A percentile compares a stretch with the other conserved stretches of the same genome.
Evolutionary conservation across 2,329 filamentous ascomycete genomes (phyloP).

Genomic region (Biscogniauxia sp.): DNA sequence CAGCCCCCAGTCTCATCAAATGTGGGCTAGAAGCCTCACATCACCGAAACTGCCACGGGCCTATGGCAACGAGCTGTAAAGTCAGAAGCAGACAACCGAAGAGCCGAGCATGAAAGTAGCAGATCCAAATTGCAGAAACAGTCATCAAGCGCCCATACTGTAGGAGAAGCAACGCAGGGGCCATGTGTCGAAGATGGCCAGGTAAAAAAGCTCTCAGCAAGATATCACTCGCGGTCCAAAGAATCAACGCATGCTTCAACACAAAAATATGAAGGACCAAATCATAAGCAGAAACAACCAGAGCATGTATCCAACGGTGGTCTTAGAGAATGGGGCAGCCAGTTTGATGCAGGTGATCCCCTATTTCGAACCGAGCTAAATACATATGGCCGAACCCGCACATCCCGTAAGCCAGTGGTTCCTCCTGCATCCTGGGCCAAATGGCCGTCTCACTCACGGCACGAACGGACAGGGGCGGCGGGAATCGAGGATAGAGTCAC

Average conservation of each 20-base stretch:
- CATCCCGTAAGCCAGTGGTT: conserved; percentile 11
- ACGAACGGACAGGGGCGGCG: conserved; percentile 28
- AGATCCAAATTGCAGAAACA: background rate
- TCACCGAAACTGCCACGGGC: conserved; percentile 9
- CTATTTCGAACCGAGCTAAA: conserved; percentile 10
- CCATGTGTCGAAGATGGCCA: background rate
- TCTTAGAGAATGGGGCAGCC: conserved; percentile 28
- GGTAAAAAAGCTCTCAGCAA: background rate
- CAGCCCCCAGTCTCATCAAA: background rate
- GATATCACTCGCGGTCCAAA: background rate
- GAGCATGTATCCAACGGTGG: conserved; percentile 24
- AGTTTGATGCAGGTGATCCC: conserved; percentile 23
- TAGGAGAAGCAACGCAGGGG: background rate
- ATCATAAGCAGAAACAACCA: conserved; percentile 9
- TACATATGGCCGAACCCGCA: conserved; percentile 6
- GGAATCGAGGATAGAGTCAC: conserved; percentile 25
- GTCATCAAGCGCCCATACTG: conserved; percentile 4
- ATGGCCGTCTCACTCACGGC: conserved; percentile 33
- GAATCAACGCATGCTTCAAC: background rate
- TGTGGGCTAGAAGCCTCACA: conserved; percentile 3
- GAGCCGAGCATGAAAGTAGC: background rate
- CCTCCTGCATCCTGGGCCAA: conserved; percentile 33
- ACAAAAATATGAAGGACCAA: conserved; percentile 5
- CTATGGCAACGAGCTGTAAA: conserved; percentile 13
- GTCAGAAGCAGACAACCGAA: conserved; percentile 9